Evolutionary conservation across 768 basidiomycete species (phyloP).

Genomic region (Calocybe cyanea): DNA sequence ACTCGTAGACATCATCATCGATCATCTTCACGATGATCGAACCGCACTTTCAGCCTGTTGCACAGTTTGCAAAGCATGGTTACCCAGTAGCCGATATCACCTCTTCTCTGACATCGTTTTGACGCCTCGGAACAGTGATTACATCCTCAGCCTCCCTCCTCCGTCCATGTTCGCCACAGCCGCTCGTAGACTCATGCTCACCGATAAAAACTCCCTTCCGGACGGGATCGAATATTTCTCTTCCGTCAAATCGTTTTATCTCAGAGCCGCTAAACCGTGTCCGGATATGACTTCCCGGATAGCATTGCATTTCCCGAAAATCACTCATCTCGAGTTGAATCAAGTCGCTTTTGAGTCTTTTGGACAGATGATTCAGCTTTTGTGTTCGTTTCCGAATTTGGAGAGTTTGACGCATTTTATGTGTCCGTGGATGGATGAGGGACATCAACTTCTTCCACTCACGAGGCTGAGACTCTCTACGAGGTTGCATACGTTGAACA

Average conservation of each 20-base stretch:
- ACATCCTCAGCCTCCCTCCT: constrained; percentile 2
- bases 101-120: constrained; percentile 13
- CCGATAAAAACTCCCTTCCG: background rate
- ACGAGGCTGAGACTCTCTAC: constrained; percentile 5
- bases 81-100: constrained; percentile 10
- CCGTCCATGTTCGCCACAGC: constrained; percentile 7
- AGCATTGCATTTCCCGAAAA: constrained; percentile 7
- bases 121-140: background rate
- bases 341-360: constrained; percentile 9
- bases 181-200: constrained; percentile 11
- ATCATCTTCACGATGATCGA: constrained; percentile 17
- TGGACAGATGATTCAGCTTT: constrained; percentile 5
- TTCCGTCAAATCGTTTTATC: constrained; percentile 8
- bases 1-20: constrained; percentile 17
- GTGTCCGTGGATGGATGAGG: constrained; percentile 9
- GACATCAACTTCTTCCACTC: background rate
- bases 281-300: constrained; percentile 1
- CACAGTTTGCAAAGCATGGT: constrained; percentile 15
- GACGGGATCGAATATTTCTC: constrained; percentile 7
- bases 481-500: constrained; percentile 11
- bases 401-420: constrained; percentile 10
- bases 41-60: constrained; percentile 11
- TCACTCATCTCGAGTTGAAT: constrained; percentile 13
- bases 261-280: background rate
- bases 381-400: constrained; percentile 10